A percentile compares a stretch with the other conserved stretches of the same genome.
phyloP scores from a whole-genome alignment of 139 green algal genomes.

The Zygnema circumcarinatum region DNA sequence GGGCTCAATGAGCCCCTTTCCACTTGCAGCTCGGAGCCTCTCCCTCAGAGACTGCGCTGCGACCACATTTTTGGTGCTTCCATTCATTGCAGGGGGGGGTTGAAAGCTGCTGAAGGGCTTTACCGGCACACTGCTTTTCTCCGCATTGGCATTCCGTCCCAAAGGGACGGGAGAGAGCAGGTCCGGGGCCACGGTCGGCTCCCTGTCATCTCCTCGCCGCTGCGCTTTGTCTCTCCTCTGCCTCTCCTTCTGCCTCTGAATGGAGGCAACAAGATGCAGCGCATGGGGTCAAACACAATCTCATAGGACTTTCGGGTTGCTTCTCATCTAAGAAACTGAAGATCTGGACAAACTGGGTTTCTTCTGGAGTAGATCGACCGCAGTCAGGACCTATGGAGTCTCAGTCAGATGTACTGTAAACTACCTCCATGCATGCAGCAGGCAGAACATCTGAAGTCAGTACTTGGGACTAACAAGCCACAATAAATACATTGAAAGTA shows the following conservation, averaged over 20 bases:
- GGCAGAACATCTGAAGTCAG: too few relatives aligned
- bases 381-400: too few relatives aligned
- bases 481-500: too few relatives aligned
- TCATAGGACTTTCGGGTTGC: too few relatives aligned
- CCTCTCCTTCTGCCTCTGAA: conserved; percentile 55
- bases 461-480: too few relatives aligned
- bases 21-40: conserved; percentile 7
- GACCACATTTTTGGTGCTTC: conserved; percentile 50
- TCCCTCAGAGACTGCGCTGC: conserved; percentile 57
- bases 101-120: neutral
- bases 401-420: too few relatives aligned
- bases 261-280: too few relatives aligned
- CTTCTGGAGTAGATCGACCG: too few relatives aligned
- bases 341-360: too few relatives aligned
- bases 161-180: neutral
- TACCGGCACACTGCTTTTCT: conserved; percentile 17
- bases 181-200: conserved; percentile 21
- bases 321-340: too few relatives aligned
- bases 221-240: conserved; percentile 28
- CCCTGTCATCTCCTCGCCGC: conserved; percentile 32
- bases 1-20: neutral
- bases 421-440: too few relatives aligned
- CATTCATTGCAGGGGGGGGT: neutral
- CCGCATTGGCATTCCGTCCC: conserved; percentile 5
- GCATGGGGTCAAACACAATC: too few relatives aligned